These are phyloP conservation scores for Pythium sp. DNA, from an alignment of 352 stramenopile species.

Conservation along the genomic window DNA sequence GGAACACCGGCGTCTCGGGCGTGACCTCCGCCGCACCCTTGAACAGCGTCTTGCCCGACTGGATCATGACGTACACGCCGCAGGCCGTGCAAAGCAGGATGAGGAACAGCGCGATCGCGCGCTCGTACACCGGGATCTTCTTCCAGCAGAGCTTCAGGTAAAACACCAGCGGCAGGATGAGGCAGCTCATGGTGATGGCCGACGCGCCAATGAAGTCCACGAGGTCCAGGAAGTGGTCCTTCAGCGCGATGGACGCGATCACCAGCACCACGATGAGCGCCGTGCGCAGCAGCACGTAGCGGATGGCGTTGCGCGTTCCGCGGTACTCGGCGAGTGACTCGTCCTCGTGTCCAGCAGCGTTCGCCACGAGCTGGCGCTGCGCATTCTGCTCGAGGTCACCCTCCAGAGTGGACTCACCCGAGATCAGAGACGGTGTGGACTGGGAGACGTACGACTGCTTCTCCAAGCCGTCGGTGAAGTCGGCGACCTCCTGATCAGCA, in stretches of 20 bases:
- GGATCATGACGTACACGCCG: constrained; percentile 23
- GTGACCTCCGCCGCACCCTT: neutral
- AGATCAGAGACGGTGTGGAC: constrained; percentile 16
- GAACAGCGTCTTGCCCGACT: constrained; percentile 19
- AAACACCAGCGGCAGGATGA: constrained; percentile 31
- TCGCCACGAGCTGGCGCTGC: constrained; percentile 5
- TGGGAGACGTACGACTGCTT: constrained; percentile 13
- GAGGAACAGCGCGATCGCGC: constrained; percentile 19
- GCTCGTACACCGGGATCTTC: constrained; percentile 25
- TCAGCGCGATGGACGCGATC: constrained; percentile 17
- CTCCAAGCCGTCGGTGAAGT: constrained; percentile 1
- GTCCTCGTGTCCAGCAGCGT: constrained; percentile 2
- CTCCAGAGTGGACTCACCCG: constrained; percentile 13
- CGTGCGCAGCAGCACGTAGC: constrained; percentile 22
- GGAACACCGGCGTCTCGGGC: constrained; percentile 15
- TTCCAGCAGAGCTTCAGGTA: constrained; percentile 30
- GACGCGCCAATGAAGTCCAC: constrained; percentile 28
- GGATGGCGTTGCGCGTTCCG: constrained; percentile 14
- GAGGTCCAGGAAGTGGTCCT: constrained; percentile 23
- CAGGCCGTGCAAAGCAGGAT: constrained; percentile 23
- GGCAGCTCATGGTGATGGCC: constrained; percentile 22
- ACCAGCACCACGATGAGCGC: constrained; percentile 23
- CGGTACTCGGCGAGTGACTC: constrained; percentile 15
- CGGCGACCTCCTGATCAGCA: neutral
- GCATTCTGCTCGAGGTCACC: constrained; percentile 16